Percentiles rank a stretch among this genome's conserved stretches.
Conservation (phyloP, 1,284 basidiomycete species). For the Cerioporus squamosus region DNA sequence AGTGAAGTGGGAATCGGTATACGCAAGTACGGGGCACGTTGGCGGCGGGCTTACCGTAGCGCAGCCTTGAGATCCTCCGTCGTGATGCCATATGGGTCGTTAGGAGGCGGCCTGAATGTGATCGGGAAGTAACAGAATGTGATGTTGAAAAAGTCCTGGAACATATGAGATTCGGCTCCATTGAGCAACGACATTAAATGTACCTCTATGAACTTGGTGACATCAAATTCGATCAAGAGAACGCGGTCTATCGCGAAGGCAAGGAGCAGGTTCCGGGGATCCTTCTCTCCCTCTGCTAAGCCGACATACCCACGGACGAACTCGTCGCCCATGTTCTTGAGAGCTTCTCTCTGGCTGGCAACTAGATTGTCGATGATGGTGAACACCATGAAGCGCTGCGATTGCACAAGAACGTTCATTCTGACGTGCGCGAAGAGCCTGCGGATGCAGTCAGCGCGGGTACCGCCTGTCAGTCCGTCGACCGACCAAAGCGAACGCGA, state of each 20-base stretch:
- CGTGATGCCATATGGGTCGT: conserved; percentile 94
- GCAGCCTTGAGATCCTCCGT: conserved; percentile 84
- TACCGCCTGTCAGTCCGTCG: too few relatives aligned
- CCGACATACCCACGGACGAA: conserved; percentile 81
- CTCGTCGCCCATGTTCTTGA: conserved; percentile 73
- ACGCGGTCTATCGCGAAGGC: conserved; percentile 89
- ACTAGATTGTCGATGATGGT: conserved; percentile 83
- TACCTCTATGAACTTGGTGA: conserved; percentile 77
- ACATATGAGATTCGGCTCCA: neutral
- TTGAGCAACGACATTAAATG: neutral
- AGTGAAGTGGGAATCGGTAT: neutral
- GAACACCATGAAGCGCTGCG: conserved; percentile 84
- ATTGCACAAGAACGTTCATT: conserved; percentile 84
- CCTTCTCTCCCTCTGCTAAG: conserved; percentile 94
- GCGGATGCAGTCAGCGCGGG: conserved; percentile 1
- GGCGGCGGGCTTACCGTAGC: conserved; percentile 55
- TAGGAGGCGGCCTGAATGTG: conserved; percentile 92
- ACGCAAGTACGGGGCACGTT: too few relatives aligned
- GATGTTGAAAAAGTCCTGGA: conserved; percentile 90
- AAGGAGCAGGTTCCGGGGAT: conserved; percentile 92
- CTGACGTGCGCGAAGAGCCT: conserved; percentile 83
- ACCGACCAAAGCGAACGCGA: too few relatives aligned
- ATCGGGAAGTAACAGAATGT: conserved; percentile 99
- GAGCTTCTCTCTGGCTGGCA: conserved; percentile 73
- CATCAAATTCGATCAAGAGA: conserved; percentile 88